Conservation (phyloP, 352 stramenopile genomes). For the Achlya hypogyna region DNA sequence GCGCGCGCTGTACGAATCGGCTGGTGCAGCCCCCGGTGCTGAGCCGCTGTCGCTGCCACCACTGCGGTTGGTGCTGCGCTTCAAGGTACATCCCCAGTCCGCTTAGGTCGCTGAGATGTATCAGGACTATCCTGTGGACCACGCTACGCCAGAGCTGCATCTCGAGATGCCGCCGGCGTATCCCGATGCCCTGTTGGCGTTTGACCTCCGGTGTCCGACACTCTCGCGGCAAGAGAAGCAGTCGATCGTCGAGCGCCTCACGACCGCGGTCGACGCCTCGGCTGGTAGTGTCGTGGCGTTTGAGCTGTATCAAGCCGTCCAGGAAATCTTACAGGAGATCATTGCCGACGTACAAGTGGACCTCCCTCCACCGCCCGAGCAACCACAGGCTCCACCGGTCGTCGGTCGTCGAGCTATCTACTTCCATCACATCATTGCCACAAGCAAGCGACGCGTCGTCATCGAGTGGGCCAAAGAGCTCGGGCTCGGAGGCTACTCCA, state of each 20-base stretch:
- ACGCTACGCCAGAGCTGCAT: constrained; percentile 32
- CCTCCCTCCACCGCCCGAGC: not conserved
- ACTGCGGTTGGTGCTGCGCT: constrained; percentile 33
- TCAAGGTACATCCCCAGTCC: constrained; percentile 27
- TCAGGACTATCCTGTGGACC: constrained; percentile 4
- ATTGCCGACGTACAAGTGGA: not conserved
- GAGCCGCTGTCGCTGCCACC: not conserved
- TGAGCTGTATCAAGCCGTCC: constrained; percentile 57
- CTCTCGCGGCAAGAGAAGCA: constrained; percentile 35
- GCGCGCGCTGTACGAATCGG: constrained; percentile 24
- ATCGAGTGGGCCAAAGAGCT: constrained; percentile 65
- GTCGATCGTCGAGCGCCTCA: constrained; percentile 29
- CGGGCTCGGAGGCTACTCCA: constrained; percentile 54
- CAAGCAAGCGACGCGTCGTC: constrained; percentile 57
- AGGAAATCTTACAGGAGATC: constrained; percentile 33
- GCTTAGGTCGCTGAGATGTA: constrained; percentile 14
- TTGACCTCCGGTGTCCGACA: constrained; percentile 43
- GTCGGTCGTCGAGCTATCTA: constrained; percentile 67
- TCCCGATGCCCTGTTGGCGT: constrained; percentile 25
- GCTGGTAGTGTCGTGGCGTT: constrained; percentile 42
- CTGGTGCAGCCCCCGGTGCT: not conserved
- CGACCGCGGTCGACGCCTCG: constrained; percentile 24
- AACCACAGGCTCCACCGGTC: constrained; percentile 2
- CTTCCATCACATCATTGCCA: constrained; percentile 77
- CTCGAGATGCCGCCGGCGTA: constrained; percentile 40